Conservation (phyloP, 2,329 filamentous ascomycete genomes). For the Fusarium chuoi region DNA sequence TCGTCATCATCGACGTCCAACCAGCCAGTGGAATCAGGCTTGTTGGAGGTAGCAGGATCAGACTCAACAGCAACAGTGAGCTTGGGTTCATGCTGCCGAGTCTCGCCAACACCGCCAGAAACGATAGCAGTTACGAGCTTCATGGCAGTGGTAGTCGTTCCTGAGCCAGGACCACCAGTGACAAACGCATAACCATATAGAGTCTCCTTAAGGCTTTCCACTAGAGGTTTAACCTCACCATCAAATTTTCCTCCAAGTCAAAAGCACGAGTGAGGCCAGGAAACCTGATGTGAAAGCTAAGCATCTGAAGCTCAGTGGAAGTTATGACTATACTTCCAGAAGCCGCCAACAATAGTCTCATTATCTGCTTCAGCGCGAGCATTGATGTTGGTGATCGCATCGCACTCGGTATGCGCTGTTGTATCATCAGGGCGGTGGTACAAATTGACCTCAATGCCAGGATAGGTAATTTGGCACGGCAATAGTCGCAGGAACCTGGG, state of each 20-base stretch:
- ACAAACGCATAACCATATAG: background rate
- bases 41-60: background rate
- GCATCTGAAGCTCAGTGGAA: background rate
- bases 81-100: background rate
- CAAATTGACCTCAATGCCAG: background rate
- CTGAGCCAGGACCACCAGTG: background rate
- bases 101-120: background rate
- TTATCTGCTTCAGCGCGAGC: background rate
- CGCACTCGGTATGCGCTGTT: background rate
- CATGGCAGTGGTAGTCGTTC: background rate
- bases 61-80: background rate
- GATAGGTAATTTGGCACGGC: background rate
- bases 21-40: background rate
- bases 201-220: background rate
- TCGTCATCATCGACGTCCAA: background rate
- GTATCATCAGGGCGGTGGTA: background rate
- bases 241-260: too few relatives aligned
- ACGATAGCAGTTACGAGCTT: background rate
- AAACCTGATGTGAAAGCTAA: background rate
- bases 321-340: background rate
- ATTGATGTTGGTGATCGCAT: background rate
- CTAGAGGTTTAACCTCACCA: background rate
- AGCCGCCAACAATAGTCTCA: background rate
- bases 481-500: background rate
- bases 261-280: background rate